A percentile compares a stretch with the other conserved stretches of the same genome.
These are phyloP conservation scores for Antitrichia curtipendula DNA, from an alignment of 225 moss, liverwort and hornwort species.

Conservation along the genomic window DNA sequence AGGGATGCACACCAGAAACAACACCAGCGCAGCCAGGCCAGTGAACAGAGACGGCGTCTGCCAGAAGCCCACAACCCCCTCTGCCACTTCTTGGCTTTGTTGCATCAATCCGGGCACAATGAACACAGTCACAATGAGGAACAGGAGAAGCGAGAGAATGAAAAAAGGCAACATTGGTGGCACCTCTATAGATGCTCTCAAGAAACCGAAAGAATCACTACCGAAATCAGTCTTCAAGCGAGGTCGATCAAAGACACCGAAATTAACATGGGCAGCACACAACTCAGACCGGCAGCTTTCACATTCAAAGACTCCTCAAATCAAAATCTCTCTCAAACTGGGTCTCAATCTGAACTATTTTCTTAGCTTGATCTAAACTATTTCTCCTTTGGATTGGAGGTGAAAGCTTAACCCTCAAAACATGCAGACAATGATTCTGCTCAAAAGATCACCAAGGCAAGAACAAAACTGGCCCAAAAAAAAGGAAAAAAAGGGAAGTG, in stretches of 20 bases:
- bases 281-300: neutral
- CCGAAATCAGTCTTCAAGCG: neutral
- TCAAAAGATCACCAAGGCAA: neutral
- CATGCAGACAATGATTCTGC: neutral
- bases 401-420: neutral
- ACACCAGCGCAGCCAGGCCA: conserved; percentile 16
- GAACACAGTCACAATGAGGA: conserved; percentile 28
- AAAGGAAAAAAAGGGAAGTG: neutral
- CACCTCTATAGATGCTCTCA: neutral
- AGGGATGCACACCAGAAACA: conserved; percentile 37
- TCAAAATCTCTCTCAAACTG: no score
- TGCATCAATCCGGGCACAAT: conserved; percentile 33
- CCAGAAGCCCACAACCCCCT: conserved; percentile 33
- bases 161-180: conserved; percentile 18
- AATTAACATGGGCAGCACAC: neutral
- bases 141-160: conserved; percentile 31
- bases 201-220: neutral
- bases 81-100: conserved; percentile 32
- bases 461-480: no score
- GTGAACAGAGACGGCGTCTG: conserved; percentile 30
- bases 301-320: neutral
- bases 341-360: neutral
- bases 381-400: neutral
- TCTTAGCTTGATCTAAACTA: neutral
- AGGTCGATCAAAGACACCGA: neutral